Base-by-base conservation (phyloP, 495 filamentous ascomycete species). In the Penicillium daleae region DNA sequence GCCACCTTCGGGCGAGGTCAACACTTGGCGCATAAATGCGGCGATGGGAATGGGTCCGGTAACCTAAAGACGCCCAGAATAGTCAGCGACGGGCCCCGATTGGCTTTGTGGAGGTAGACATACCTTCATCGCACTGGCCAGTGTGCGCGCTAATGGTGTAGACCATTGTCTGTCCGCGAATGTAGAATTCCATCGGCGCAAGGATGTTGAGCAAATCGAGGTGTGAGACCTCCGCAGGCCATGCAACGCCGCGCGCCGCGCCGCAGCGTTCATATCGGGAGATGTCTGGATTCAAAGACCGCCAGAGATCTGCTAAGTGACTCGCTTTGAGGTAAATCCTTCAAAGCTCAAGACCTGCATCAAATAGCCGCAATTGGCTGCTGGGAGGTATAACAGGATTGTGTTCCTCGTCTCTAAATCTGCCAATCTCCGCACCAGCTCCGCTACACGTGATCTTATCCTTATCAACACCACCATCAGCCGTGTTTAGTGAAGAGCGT, bases 11-110 rank as follows among this genome's bases (percentile, higher is more conserved):
- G 92, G 89, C 13, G 90, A 90, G 15, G 93, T 97, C 65, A 99
- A 87, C 73, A 94, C 97, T 87, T 97, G 95, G 70, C 95, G 93
- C 95, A 99, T 99, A 76, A 92, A 99, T 39, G 90, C 85, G 26
- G 95, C 93, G 56, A 99, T 86, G 5, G 95, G 89, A 42, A 97
- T 88, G 6, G 95, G 95, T 3, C 95, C 95, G 17, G 94, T 97
- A 32, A 77, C 76, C 73, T 80, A 50, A 33, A 39, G 82, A 85
- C 59, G 48, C 27, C 37, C 35, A 59, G 1, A 19, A 13, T 54
- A 17, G 55, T 62, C 29, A 59, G 54, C 49, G 21, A 4, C 4
- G 17, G 29, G 42, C n/a, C 59, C 8, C 17, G 10, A 24, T 15
- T 52, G 35, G 39, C 8, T 35, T 40, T 6, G 2, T 51, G 31